Percentiles rank a stretch among this genome's conserved stretches.
Evolutionary conservation across 2,329 filamentous ascomycete genomes (phyloP).

Genomic region (Aureobasidium sp.): DNA sequence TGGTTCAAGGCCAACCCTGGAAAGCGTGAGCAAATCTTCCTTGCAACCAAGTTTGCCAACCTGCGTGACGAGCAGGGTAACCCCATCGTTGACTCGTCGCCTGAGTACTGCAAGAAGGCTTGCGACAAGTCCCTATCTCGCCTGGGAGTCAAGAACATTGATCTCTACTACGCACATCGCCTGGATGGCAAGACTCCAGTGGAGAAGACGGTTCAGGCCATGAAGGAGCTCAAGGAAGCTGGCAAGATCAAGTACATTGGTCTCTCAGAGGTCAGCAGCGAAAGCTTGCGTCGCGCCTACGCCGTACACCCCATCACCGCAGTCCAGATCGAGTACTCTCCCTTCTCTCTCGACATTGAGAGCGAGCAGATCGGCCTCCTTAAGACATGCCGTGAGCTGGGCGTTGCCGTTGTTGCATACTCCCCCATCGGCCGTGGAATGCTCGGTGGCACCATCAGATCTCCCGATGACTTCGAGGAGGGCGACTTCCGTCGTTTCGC

Average conservation of each 20-base stretch:
- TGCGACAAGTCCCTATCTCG: slow-evolving; percentile 31
- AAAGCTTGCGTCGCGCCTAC: slow-evolving; percentile 42
- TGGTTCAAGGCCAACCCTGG: slow-evolving; percentile 36
- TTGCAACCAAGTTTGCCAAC: slow-evolving; percentile 46
- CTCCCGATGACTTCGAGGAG: slow-evolving; percentile 38
- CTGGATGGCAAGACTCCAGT: slow-evolving; percentile 35
- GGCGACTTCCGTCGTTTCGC: slow-evolving; percentile 39
- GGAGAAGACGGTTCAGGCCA: slow-evolving; percentile 35
- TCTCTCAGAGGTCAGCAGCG: slow-evolving; percentile 40
- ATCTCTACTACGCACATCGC: slow-evolving; percentile 38
- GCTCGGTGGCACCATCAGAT: slow-evolving; percentile 42
- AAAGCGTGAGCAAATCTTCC: slow-evolving; percentile 40
- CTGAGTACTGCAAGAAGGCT: slow-evolving; percentile 33
- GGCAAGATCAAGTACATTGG: slow-evolving; percentile 48
- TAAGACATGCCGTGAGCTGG: slow-evolving; percentile 49
- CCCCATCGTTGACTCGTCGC: slow-evolving; percentile 28
- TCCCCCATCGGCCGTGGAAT: slow-evolving; percentile 52
- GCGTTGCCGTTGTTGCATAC: slow-evolving; percentile 49
- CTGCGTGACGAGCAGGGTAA: slow-evolving; percentile 30
- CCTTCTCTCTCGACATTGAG: slow-evolving; percentile 52
- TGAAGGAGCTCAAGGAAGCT: slow-evolving; percentile 38
- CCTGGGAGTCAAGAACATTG: slow-evolving; percentile 30
- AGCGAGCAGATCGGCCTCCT: slow-evolving; percentile 40
- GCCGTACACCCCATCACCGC: slow-evolving; percentile 41
- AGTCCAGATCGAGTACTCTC: slow-evolving; percentile 47